Evolutionary conservation across 2,329 filamentous ascomycete species (phyloP).

Genomic region (Trichophaea hybrida): DNA sequence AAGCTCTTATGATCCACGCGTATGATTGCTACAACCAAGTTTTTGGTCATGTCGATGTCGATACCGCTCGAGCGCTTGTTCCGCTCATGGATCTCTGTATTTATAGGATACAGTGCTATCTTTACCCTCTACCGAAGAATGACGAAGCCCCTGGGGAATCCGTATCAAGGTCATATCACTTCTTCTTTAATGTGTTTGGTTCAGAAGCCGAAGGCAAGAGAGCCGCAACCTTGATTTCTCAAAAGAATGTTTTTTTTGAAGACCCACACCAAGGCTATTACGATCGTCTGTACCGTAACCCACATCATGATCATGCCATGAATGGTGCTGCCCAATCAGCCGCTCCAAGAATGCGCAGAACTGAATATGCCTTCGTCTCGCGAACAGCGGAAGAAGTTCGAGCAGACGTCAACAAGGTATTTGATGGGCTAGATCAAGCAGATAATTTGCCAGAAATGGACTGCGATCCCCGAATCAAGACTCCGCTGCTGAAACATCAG

Average conservation of each 20-base stretch:
- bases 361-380: conserved; percentile 29
- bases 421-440: conserved; percentile 64
- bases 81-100: conserved; percentile 52
- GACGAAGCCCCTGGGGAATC: not conserved
- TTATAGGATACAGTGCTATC: not conserved
- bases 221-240: conserved; percentile 54
- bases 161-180: not conserved
- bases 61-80: conserved; percentile 51
- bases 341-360: too few species aligned
- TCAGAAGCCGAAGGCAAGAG: conserved; percentile 48
- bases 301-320: conserved; percentile 38
- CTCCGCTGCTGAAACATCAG: conserved; percentile 66
- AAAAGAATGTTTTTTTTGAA: conserved; percentile 51
- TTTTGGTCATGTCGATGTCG: conserved; percentile 62
- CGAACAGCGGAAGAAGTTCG: conserved; percentile 76
- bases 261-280: conserved; percentile 44
- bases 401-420: conserved; percentile 70
- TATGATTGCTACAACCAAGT: conserved; percentile 48
- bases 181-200: conserved; percentile 53
- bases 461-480: conserved; percentile 46
- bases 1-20: not conserved
- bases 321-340: not conserved
- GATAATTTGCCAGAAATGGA: conserved; percentile 65
- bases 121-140: not conserved
- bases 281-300: conserved; percentile 62